These are phyloP conservation scores for Colletotrichum sp. DNA, from an alignment of 2,329 filamentous ascomycete genomes.

Conservation along the genomic window DNA sequence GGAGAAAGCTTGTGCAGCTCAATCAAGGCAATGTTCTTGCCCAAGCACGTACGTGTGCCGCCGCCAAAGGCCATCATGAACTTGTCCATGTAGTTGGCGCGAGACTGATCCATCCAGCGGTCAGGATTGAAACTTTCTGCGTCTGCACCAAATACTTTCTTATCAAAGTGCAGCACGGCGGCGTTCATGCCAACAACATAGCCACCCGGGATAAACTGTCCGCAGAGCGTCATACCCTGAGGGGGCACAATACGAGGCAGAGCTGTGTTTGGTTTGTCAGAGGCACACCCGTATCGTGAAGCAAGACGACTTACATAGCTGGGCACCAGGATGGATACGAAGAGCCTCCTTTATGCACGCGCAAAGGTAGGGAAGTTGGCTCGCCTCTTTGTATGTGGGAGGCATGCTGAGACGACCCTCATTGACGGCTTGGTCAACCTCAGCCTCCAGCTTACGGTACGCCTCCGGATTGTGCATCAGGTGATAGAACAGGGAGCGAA, in stretches of 20 bases:
- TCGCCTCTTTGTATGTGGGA: slow-evolving; percentile 21
- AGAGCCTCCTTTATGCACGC: slow-evolving; percentile 54
- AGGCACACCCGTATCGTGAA: neutral
- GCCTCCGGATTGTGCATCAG: slow-evolving; percentile 35
- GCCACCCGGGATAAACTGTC: neutral
- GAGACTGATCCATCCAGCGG: neutral
- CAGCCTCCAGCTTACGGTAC: slow-evolving; percentile 30
- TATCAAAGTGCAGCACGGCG: neutral
- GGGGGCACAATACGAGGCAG: neutral
- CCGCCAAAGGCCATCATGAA: neutral
- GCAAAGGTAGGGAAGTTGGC: slow-evolving; percentile 37
- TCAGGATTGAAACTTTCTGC: neutral
- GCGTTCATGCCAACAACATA: neutral
- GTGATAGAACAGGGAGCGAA: slow-evolving; percentile 41
- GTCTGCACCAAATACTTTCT: neutral
- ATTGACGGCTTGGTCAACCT: slow-evolving; percentile 28
- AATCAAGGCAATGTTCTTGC: neutral
- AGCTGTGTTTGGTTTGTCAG: neutral
- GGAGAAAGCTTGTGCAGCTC: neutral
- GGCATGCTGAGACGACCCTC: neutral
- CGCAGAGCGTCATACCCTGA: neutral
- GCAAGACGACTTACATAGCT: neutral
- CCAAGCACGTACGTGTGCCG: neutral
- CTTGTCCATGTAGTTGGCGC: neutral
- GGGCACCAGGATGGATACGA: slow-evolving; percentile 47